phyloP scores from a whole-genome alignment of 106 monocot species.

The Dendrobium catenatum region DNA sequence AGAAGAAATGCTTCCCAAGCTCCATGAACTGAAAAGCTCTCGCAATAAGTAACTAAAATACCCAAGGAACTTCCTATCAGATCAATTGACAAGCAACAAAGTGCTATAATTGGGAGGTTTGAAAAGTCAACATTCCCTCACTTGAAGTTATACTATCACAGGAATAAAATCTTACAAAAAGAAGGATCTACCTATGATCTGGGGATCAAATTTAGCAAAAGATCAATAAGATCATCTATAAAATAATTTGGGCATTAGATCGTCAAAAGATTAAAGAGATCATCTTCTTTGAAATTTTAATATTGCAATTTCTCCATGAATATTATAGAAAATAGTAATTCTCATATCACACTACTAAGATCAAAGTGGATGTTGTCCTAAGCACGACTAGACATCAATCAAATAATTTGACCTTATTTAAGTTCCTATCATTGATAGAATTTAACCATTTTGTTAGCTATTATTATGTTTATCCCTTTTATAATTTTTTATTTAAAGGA shows the following conservation, averaged over 20 bases:
- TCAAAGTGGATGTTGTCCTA: not conserved
- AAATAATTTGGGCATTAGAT: not conserved
- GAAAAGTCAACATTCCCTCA: too few species aligned
- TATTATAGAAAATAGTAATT: not conserved
- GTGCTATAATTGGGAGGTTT: too few species aligned
- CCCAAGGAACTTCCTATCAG: too few species aligned
- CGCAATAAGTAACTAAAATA: too few species aligned
- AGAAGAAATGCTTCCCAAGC: too few species aligned
- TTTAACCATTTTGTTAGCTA: not conserved
- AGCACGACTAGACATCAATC: not conserved
- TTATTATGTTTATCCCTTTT: not conserved
- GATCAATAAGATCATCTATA: not conserved
- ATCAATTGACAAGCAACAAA: too few species aligned
- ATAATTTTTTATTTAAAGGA: not conserved
- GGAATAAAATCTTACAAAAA: not conserved
- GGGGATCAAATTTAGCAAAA: not conserved
- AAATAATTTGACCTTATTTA: too few species aligned
- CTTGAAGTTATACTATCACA: not conserved
- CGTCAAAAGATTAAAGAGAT: not conserved
- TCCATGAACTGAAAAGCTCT: too few species aligned
- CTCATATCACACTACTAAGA: not conserved
- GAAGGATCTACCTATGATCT: not conserved
- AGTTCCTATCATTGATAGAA: too few species aligned
- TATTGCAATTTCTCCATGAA: not conserved
- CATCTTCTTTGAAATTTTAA: not conserved